phyloP scores from a whole-genome alignment of 1,139 yeast species.

The Spencermartinsiella ligniputridi region DNA sequence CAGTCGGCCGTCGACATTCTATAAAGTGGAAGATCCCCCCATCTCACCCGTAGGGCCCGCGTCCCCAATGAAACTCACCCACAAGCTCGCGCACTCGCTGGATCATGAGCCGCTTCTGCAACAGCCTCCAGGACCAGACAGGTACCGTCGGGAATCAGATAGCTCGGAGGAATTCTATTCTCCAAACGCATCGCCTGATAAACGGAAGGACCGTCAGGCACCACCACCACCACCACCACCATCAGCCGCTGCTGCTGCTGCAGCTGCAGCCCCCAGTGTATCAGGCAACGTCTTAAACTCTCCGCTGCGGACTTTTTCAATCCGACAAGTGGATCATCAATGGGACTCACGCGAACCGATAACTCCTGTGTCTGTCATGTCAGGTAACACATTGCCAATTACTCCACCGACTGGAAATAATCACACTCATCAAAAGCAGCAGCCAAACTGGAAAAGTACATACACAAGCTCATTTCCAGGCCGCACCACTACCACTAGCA shows the following conservation, averaged over 20 bases:
- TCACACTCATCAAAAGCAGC: background rate
- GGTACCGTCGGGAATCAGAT: conserved; percentile 1
- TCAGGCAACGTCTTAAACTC: background rate
- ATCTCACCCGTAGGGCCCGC: background rate
- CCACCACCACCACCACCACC: no score
- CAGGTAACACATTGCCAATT: background rate
- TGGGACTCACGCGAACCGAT: background rate
- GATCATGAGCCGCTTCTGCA: background rate
- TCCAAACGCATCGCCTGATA: conserved; percentile 5
- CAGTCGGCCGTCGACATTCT: conserved; percentile 19
- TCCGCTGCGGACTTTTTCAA: background rate
- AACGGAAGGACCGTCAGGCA: background rate
- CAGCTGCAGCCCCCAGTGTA: background rate
- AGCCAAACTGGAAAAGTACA: background rate
- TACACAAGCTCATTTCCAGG: background rate
- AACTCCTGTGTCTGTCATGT: background rate
- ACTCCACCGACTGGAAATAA: background rate
- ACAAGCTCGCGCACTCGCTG: background rate
- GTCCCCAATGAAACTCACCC: background rate
- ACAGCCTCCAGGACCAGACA: background rate
- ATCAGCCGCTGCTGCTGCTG: background rate
- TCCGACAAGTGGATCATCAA: background rate
- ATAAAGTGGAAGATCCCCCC: conserved; percentile 14
- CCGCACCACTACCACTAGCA: background rate
- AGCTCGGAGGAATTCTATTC: conserved; percentile 6